Evolutionary conservation across 176 grass and related monocot genomes (phyloP), one percentile per base, ranked within the genome.

Genomic region (Poa annua): DNA sequence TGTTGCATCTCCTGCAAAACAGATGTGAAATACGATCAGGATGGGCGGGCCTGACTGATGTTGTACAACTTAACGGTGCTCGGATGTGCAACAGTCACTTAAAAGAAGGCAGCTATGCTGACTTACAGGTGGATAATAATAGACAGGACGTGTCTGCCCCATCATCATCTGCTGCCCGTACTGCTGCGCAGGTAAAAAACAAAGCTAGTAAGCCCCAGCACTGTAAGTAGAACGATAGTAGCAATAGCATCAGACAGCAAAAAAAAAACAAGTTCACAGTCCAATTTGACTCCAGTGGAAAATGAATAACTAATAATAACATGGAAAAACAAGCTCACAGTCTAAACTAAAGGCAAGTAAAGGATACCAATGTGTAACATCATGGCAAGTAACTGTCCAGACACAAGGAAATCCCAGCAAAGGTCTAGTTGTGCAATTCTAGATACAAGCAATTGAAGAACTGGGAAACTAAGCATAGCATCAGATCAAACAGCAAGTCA

Each of bases 121-220:
- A 64, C 61, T 64, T 64, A 15, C 55, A 64, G 25, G 61, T 63
- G 60, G 12, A 64, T 64, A 64, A 64, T 64, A 64, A 64, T 64
- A 64, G 61, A 64, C 61, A 13, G 61, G 61, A 64, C 61, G 61
- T 15, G 26, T 64, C 61, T 64, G 61, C 25, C 61, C 61, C 61
- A 64, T 79, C 84, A 89, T 86, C 86, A 94, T 88, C 77, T 94
- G 92, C 44, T 94, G 92, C 78, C 92, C 92, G 78, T 89, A 91
- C 92, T 94, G 92, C 45, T 48, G 47, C 4, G 13, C 63, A 79
- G 52, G 84, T 19, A 21, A 2, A 41, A 78, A 78, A 45, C 4
- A 63, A 52, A 51, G 15, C 14, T 74, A 74, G 25, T 74, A 51
- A 74, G 63, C 63, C 15, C 13, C 6, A 26, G 25, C 5, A 65